phyloP scores from a whole-genome alignment of 2,329 filamentous ascomycete genomes.

The Kalaharituber pfeilii region DNA sequence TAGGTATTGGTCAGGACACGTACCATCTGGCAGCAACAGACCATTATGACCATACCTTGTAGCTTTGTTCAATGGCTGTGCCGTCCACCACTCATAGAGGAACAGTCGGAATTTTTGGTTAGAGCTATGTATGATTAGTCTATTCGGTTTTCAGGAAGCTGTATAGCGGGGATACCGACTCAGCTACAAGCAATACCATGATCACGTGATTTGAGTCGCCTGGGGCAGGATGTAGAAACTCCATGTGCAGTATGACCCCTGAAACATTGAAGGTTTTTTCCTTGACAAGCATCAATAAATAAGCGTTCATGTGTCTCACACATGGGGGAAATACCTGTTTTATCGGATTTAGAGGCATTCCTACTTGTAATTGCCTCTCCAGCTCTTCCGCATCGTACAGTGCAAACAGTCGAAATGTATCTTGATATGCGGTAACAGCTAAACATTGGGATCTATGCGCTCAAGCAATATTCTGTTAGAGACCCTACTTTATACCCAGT shows the following conservation, averaged over 20 bases:
- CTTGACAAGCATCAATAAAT: neutral
- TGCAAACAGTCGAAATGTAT: conserved; percentile 20
- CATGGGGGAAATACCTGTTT: conserved; percentile 22
- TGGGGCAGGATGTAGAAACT: conserved; percentile 58
- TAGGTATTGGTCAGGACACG: neutral
- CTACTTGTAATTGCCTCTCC: conserved; percentile 43
- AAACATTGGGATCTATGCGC: conserved; percentile 24
- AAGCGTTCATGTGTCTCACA: neutral
- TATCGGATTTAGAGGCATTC: conserved; percentile 41
- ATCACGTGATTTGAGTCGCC: conserved; percentile 54
- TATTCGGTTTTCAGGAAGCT: conserved; percentile 4
- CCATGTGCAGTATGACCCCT: conserved; percentile 68
- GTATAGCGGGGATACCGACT: conserved; percentile 33
- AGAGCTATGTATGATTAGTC: conserved; percentile 17
- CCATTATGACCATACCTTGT: conserved; percentile 35
- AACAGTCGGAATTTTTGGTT: conserved; percentile 15
- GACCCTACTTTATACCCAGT: too few species aligned
- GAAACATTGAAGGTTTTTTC: conserved; percentile 34
- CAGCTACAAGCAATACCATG: conserved; percentile 46
- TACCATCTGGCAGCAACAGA: conserved; percentile 32
- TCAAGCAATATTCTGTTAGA: neutral
- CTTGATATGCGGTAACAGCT: conserved; percentile 21
- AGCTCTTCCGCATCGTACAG: conserved; percentile 31
- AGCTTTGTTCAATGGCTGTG: conserved; percentile 32
- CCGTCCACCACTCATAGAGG: conserved; percentile 22